These are phyloP conservation scores for Peniophora sp. DNA, from an alignment of 1,284 basidiomycete genomes.

Conservation along the genomic window DNA sequence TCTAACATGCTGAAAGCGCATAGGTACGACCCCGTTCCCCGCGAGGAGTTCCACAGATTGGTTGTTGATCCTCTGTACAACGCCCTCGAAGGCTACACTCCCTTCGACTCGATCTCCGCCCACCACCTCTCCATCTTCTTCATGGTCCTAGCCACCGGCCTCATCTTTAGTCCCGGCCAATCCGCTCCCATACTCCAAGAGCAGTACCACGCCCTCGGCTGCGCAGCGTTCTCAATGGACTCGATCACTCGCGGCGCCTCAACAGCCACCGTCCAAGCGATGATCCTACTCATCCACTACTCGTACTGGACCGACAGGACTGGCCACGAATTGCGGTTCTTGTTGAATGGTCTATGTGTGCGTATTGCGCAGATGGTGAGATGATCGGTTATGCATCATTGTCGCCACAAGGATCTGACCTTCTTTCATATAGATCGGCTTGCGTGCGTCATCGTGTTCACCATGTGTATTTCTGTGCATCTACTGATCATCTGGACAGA, in stretches of 20 bases:
- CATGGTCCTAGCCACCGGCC: conserved; percentile 36
- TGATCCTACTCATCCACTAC: conserved; percentile 39
- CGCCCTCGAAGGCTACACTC: conserved; percentile 17
- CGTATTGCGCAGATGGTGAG: conserved; percentile 38
- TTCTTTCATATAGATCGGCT: conserved; percentile 30
- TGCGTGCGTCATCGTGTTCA: conserved; percentile 25
- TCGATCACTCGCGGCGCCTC: conserved; percentile 36
- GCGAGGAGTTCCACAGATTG: conserved; percentile 27
- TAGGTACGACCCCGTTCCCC: conserved; percentile 35
- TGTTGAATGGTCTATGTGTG: conserved; percentile 35
- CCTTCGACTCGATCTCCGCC: conserved; percentile 30
- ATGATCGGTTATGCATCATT: conserved; percentile 5
- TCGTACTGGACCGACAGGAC: conserved; percentile 35
- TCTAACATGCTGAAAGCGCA: background rate
- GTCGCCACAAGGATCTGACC: background rate
- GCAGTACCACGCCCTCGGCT: conserved; percentile 35
- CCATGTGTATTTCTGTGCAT: background rate
- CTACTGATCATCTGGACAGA: too few species aligned
- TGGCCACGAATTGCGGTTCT: conserved; percentile 38
- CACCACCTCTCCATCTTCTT: conserved; percentile 45
- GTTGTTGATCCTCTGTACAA: conserved; percentile 36
- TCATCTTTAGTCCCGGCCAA: conserved; percentile 29
- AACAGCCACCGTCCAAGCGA: conserved; percentile 36
- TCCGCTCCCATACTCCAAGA: conserved; percentile 22
- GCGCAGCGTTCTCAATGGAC: conserved; percentile 37